Evolutionary conservation across 164 flowering plant species (phyloP), one percentile per base, ranked within the genome.

Genomic region (Akebia trifoliata): DNA sequence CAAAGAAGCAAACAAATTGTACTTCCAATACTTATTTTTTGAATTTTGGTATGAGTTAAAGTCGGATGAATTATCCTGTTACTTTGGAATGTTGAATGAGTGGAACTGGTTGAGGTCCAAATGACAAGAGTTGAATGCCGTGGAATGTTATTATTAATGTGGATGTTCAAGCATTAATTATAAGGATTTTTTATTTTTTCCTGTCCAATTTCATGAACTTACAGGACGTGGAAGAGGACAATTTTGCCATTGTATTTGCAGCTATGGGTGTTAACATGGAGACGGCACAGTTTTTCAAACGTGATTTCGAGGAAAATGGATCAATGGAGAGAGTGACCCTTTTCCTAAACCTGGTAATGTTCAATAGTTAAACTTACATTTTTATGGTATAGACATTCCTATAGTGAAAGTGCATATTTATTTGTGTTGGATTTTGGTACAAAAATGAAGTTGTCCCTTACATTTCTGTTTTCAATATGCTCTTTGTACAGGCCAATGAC

Each of bases 231-330:
- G 96, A 74, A 73, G 99, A 90, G 61, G 97, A 94, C 80, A 88
- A 94, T 55, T 90, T 94, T 78, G 97, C 99, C 50, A 90, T 94
- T 72, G 99, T 90, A 17, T 88, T 94, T 83, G 99, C 99, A 29
- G 99, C 97, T 46, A 88, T 88, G 95, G 99, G 99, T 69, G 99
- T 94, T 34, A 94, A 94, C 71, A 94, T 94, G 99, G 97, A 94
- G 73, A 94, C 96, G 22, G 96, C 96, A 29, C 96, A 90, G 71
- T 94, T 87, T 72, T 94, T 94, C 68, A 94, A 94, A 70, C 92
- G 97, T 50, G 99, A 94, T 81, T 94, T 94, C 78, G 99, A 94
- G 76, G 97, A 90, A 68, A 90, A 93, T 70, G 97, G 97, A 21
- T 94, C 97, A 1, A 94, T 90, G 95, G 99, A 94, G 78, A 86